Base-by-base conservation (phyloP, 345 rosid genomes). In the Lepidium africanum region DNA sequence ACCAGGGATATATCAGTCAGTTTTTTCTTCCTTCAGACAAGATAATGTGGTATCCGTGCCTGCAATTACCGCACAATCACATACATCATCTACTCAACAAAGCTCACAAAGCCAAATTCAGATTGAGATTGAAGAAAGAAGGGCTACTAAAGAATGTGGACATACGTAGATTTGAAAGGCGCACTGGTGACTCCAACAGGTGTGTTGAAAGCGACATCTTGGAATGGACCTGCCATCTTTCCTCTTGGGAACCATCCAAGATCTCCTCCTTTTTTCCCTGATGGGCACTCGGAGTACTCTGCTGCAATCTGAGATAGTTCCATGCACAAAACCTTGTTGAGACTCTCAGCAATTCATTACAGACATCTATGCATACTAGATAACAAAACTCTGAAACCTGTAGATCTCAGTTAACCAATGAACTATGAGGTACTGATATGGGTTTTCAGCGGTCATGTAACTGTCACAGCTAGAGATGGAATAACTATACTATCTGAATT, bases 201-300 rank as follows among this genome's bases (percentile, higher is more conserved):
- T 7, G 98, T 88, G 81, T 48, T 78, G 70, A 93, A 93, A 47
- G 98, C 95, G 61, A 93, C 92, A 21, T 90, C 97, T 67, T 88
- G 98, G 78, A 93, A 93, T 9, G 97, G 98, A 9, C 97, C 98
- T 0, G 92, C 96, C 98, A 93, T 93, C 80, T 93, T 93, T 23
- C 98, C 98, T 3, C 97, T 80, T 3, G 97, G 98, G 70, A 93
- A 93, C 97, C 98, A 93, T 79, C 98, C 98, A 75, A 93, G 84
- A 77, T 93, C 98, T 17, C 98, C 98, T 8, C 98, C 98, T 76
- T 93, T 93, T 81, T 93, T 93, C 51, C 96, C 98, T 9, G 98
- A 93, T 19, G 97, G 96, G 43, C 96, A 93, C 66, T 93, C 98
- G 0, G 98, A 93, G 70, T 84, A 93, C 73, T 93, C 97, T 57